These are phyloP conservation scores for Berkeleyomyces basicola DNA, from an alignment of 2,329 filamentous ascomycete species.

Conservation along the genomic window DNA sequence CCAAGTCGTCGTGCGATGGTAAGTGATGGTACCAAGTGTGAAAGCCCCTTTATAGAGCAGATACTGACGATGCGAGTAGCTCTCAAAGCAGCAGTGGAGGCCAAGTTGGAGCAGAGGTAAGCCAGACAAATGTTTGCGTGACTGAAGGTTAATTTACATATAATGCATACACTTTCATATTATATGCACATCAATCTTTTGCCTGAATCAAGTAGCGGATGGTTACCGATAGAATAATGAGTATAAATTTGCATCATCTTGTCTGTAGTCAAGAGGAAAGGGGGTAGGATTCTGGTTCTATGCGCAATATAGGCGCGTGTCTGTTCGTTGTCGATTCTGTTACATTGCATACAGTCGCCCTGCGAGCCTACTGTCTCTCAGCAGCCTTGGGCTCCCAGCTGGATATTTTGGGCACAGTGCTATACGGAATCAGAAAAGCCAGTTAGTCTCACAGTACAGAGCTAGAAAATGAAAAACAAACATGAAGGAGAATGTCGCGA, in stretches of 20 bases:
- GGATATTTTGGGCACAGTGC: slow-evolving; percentile 36
- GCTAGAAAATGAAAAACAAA: slow-evolving; percentile 17
- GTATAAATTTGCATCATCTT: no score
- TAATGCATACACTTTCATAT: neutral
- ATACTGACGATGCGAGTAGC: slow-evolving; percentile 17
- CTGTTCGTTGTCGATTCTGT: slow-evolving; percentile 4
- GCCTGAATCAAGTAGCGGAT: no score
- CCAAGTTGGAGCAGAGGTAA: slow-evolving; percentile 13
- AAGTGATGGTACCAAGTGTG: slow-evolving; percentile 18
- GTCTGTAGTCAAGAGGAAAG: neutral
- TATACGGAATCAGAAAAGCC: slow-evolving; percentile 17
- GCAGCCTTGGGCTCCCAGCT: slow-evolving; percentile 31
- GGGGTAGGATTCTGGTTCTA: neutral
- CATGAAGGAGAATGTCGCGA: no score
- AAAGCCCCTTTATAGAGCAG: neutral
- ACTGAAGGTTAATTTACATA: neutral
- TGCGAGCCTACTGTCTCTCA: slow-evolving; percentile 16
- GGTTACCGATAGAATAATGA: no score
- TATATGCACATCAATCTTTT: no score
- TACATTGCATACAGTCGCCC: neutral
- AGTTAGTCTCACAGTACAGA: neutral
- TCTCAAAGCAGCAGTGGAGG: slow-evolving; percentile 26
- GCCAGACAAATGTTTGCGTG: neutral
- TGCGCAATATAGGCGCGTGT: slow-evolving; percentile 1
- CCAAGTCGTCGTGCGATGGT: slow-evolving; percentile 70